phyloP scores from a whole-genome alignment of 352 stramenopile genomes.

The Peronosclerospora sorghi region DNA sequence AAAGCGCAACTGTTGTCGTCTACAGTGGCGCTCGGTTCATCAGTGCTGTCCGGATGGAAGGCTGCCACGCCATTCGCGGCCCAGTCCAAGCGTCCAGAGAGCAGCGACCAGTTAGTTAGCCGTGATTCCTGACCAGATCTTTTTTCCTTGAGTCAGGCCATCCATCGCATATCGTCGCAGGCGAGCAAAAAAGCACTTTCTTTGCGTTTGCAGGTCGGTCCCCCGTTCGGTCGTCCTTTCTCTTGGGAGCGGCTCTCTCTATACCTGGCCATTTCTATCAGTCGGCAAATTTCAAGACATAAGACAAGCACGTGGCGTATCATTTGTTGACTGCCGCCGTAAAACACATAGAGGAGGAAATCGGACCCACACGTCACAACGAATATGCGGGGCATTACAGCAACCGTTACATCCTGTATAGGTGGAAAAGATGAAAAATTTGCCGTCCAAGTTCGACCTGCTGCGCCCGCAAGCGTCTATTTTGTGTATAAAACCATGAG shows the following conservation, averaged over 20 bases:
- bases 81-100: too few species aligned
- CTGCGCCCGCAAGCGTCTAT: slow-evolving; percentile 31
- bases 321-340: background rate
- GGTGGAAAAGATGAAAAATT: slow-evolving; percentile 73
- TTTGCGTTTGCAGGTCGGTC: background rate
- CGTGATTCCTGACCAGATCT: too few species aligned
- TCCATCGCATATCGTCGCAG: too few species aligned
- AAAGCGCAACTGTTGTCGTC: too few species aligned
- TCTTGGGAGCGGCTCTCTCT: slow-evolving; percentile 7
- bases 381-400: slow-evolving; percentile 54
- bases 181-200: too few species aligned
- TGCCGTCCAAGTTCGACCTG: slow-evolving; percentile 45
- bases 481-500: slow-evolving; percentile 76
- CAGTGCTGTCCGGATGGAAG: too few species aligned
- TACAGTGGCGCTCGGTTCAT: too few species aligned
- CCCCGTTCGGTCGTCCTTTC: too few species aligned
- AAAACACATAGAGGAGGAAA: background rate
- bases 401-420: slow-evolving; percentile 68
- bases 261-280: slow-evolving; percentile 8
- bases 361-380: background rate
- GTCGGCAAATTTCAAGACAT: background rate
- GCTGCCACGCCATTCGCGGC: too few species aligned
- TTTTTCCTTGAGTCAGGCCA: too few species aligned
- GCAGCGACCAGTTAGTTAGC: too few species aligned
- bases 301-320: background rate